A percentile compares a stretch with the other conserved stretches of the same genome.
phyloP scores from a whole-genome alignment of 164 flowering plant genomes.

The Protea cynaroides region DNA sequence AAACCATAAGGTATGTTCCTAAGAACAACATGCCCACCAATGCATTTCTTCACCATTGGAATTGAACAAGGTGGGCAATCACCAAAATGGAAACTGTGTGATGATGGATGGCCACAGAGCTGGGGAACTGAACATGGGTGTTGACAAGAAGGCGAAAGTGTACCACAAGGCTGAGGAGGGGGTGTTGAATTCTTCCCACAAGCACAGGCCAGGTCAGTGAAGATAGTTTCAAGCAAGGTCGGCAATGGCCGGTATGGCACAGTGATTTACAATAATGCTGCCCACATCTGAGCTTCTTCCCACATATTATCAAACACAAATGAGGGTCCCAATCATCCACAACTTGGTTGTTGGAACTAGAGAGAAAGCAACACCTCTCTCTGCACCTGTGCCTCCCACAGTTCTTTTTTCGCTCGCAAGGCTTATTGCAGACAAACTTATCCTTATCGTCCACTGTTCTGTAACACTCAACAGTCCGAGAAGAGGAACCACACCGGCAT shows the following conservation, averaged over 20 bases:
- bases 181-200: constrained; percentile 91
- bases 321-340: constrained; percentile 77
- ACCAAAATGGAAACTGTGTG: constrained; percentile 95
- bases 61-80: constrained; percentile 94
- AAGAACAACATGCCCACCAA: constrained; percentile 88
- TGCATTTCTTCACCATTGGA: constrained; percentile 86
- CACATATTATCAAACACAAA: constrained; percentile 78
- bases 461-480: constrained; percentile 68
- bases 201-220: constrained; percentile 83
- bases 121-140: constrained; percentile 73
- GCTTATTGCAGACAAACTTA: constrained; percentile 60
- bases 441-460: constrained; percentile 36
- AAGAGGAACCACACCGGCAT: constrained; percentile 84
- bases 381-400: constrained; percentile 98
- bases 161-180: constrained; percentile 94
- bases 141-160: constrained; percentile 83
- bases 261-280: constrained; percentile 79
- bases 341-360: constrained; percentile 25
- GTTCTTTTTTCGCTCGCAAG: constrained; percentile 84
- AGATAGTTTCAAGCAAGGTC: constrained; percentile 92
- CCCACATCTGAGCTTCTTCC: constrained; percentile 93
- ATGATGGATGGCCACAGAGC: constrained; percentile 79
- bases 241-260: constrained; percentile 95
- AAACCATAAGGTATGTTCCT: constrained; percentile 95
- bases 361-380: constrained; percentile 85